These are phyloP conservation scores for Rhizopus arrhizus DNA, from an alignment of 371 early-diverging fungal species.

Conservation along the genomic window DNA sequence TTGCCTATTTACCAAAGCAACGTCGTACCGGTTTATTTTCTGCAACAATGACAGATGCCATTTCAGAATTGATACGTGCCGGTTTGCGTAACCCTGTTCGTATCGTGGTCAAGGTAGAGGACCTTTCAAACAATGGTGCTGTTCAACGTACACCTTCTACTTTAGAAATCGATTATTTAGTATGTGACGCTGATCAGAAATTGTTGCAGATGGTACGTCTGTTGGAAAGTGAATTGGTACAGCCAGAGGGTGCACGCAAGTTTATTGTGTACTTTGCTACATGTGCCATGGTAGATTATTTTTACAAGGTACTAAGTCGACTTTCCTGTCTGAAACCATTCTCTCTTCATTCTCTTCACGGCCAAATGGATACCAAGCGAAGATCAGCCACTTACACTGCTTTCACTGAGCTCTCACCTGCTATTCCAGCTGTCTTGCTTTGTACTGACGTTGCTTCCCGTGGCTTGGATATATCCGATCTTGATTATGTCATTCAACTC, in stretches of 20 bases:
- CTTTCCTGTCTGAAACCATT: constrained; percentile 50
- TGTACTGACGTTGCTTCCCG: constrained; percentile 99
- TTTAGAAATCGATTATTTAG: constrained; percentile 75
- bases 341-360: constrained; percentile 83
- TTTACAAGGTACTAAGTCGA: constrained; percentile 65
- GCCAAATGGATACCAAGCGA: constrained; percentile 90
- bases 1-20: constrained; percentile 86
- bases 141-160: constrained; percentile 71
- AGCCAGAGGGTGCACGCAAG: constrained; percentile 64
- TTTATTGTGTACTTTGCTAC: constrained; percentile 94
- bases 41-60: constrained; percentile 96
- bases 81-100: constrained; percentile 93
- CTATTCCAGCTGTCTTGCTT: constrained; percentile 76
- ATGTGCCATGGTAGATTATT: constrained; percentile 94
- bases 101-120: constrained; percentile 84
- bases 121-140: constrained; percentile 48
- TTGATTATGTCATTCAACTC: constrained; percentile 95
- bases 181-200: constrained; percentile 80
- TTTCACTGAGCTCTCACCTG: constrained; percentile 61
- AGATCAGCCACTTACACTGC: constrained; percentile 68
- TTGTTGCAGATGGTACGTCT: constrained; percentile 73
- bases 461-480: constrained; percentile 97
- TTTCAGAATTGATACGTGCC: constrained; percentile 80
- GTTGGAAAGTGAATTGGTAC: constrained; percentile 34
- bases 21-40: constrained; percentile 97